Conservation (phyloP, 768 basidiomycete species). For the Pulveroboletus sp. region DNA sequence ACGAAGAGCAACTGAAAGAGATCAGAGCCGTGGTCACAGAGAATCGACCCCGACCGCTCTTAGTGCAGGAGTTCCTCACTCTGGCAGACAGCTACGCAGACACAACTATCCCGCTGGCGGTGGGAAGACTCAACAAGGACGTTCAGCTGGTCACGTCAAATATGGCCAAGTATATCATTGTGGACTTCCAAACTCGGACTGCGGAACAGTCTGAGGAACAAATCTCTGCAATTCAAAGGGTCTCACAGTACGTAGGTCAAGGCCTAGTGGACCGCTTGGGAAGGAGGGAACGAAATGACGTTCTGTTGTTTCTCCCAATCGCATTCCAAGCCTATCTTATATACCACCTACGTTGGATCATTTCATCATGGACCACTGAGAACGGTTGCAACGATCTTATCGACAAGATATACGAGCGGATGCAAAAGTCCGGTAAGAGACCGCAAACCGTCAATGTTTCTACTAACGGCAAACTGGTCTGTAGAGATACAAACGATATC, state of each 20-base stretch:
- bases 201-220: too few relatives aligned
- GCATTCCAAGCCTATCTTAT: constrained; percentile 8
- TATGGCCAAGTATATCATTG: constrained; percentile 6
- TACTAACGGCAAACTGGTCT: not conserved
- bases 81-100: constrained; percentile 11
- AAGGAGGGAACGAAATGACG: not conserved
- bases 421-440: constrained; percentile 8
- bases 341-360: not conserved
- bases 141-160: constrained; percentile 4
- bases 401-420: constrained; percentile 2
- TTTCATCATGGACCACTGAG: constrained; percentile 7
- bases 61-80: not conserved
- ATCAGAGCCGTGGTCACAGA: too few relatives aligned
- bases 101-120: not conserved
- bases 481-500: constrained; percentile 12
- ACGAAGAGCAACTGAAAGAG: too few relatives aligned
- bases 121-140: constrained; percentile 10
- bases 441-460: not conserved
- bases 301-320: constrained; percentile 8
- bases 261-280: not conserved
- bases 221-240: not conserved
- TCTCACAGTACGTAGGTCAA: not conserved
- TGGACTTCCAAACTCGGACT: not conserved
- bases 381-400: constrained; percentile 2
- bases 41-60: too few relatives aligned